Conservation (phyloP, 441 rosid species). For the Euphorbia celastroides region DNA sequence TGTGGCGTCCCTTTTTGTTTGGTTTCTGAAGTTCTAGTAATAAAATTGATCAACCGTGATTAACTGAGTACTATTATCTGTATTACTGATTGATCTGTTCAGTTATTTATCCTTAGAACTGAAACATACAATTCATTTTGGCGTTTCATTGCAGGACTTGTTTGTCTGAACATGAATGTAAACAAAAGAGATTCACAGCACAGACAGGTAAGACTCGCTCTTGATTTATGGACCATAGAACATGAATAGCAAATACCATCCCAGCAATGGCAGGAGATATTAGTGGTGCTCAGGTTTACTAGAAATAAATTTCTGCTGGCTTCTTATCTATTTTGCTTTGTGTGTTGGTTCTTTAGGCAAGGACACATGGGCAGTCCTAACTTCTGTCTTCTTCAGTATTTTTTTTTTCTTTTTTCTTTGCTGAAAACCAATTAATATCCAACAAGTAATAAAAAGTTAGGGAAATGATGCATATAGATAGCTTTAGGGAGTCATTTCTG, state of each 20-base stretch:
- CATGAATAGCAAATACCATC: conserved; percentile 18
- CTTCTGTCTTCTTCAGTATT: not conserved
- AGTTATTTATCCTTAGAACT: too few species aligned
- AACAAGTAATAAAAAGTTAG: not conserved
- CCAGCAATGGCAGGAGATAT: too few species aligned
- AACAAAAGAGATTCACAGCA: conserved; percentile 3
- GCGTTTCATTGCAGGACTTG: conserved; percentile 2
- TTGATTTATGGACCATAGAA: conserved; percentile 30
- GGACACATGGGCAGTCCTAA: not conserved
- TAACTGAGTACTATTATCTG: too few species aligned
- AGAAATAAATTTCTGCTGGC: conserved; percentile 30
- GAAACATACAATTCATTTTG: too few species aligned
- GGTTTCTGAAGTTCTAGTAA: too few species aligned
- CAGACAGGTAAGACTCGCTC: not conserved
- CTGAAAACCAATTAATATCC: not conserved
- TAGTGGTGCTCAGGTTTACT: conserved; percentile 11
- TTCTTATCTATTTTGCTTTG: conserved; percentile 5
- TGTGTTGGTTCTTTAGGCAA: not conserved
- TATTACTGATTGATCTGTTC: too few species aligned
- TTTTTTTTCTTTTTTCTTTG: too few species aligned
- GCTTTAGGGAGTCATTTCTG: not conserved
- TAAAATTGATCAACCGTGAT: too few species aligned
- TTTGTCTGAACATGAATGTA: conserved; percentile 3
- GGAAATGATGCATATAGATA: not conserved
- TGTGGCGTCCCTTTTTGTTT: too few species aligned